Evolutionary conservation across 2,329 filamentous ascomycete species (phyloP), one percentile per base, ranked within the genome.

Genomic region (Blumeria hordei): DNA sequence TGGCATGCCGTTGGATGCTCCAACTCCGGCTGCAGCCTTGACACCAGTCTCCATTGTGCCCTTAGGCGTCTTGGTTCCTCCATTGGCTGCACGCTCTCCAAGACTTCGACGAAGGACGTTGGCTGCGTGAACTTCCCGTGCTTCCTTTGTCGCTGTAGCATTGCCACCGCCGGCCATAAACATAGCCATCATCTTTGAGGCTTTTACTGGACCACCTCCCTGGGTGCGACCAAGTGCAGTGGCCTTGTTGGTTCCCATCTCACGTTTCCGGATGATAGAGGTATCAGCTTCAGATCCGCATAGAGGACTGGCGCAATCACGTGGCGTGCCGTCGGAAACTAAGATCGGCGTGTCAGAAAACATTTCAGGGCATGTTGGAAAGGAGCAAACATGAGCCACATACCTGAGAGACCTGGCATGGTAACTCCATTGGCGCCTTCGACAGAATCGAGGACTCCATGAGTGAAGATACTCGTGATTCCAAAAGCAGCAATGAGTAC

Each of bases 221-320:
- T 76, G 66, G 54, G 79, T 83, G 59, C 77, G 75, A 60, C 80
- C 80, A n/a, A 84, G 72, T 53, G 80, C 71, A 36, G 71, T 72
- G 39, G 75, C 77, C 60, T 72, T 70, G 61, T 68, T 70, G 52
- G 69, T 72, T 39, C 69, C 67, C 56, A 83, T 71, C 67, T 83
- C 80, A 11, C 69, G 66, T 57, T 74, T 67, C 37, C 79, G 76
- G 67, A 83, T 82, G 70, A 83, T 81, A 65, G 79, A 72, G 14
- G 80, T 83, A 63, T 84, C 80, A 57, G 74, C 76, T 65, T 83
- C 74, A n/a, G 79, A 74, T 57, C 80, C 80, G 63, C 78, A 83
- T 49, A 65, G 59, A 60, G 79, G 77, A 61, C 69, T 70, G 53
- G 75, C 70, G 66, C 79, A 83, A 68, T 83, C 78, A 63, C 80